Evolutionary conservation across 805 yeast species (phyloP).

Genomic region (Cyberlindnera maritima): DNA sequence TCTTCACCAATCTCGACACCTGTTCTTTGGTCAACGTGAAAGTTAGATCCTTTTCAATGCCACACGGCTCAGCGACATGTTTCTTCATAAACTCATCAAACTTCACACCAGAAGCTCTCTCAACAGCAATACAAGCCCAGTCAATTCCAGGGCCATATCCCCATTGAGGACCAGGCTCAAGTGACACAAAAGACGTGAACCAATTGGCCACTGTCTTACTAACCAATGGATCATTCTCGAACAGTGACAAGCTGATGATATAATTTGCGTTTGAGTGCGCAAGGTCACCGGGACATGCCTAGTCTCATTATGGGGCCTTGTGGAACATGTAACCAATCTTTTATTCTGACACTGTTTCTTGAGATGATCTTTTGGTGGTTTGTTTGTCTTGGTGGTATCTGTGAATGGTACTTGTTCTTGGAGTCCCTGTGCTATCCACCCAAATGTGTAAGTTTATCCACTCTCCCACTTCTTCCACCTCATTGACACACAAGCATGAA

Average conservation of each 20-base stretch:
- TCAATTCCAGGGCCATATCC: conserved; percentile 35
- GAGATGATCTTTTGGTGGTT: background rate
- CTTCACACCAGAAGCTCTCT: conserved; percentile 29
- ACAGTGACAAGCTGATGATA: conserved; percentile 37
- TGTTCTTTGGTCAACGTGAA: conserved; percentile 25
- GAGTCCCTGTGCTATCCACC: too few relatives aligned
- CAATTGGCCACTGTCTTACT: too few relatives aligned
- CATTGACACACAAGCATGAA: background rate
- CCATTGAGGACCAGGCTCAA: conserved; percentile 38
- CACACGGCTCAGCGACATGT: conserved; percentile 31
- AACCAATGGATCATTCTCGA: background rate
- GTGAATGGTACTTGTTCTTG: too few relatives aligned
- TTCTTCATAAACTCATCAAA: conserved; percentile 29
- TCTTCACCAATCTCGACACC: conserved; percentile 23
- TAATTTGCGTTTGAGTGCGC: conserved; percentile 52
- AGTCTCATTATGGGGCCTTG: conserved; percentile 38
- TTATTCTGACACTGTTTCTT: conserved; percentile 13
- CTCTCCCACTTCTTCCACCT: background rate
- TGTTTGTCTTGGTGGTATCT: too few relatives aligned
- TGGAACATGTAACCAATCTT: conserved; percentile 35
- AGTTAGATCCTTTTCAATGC: conserved; percentile 24
- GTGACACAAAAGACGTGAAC: too few relatives aligned
- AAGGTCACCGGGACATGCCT: conserved; percentile 43
- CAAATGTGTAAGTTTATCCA: background rate
- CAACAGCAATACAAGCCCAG: conserved; percentile 35